Percentiles rank a stretch among this genome's conserved stretches.
Conservation (phyloP, 768 basidiomycete genomes). For the Suillus fuscotomentosus region DNA sequence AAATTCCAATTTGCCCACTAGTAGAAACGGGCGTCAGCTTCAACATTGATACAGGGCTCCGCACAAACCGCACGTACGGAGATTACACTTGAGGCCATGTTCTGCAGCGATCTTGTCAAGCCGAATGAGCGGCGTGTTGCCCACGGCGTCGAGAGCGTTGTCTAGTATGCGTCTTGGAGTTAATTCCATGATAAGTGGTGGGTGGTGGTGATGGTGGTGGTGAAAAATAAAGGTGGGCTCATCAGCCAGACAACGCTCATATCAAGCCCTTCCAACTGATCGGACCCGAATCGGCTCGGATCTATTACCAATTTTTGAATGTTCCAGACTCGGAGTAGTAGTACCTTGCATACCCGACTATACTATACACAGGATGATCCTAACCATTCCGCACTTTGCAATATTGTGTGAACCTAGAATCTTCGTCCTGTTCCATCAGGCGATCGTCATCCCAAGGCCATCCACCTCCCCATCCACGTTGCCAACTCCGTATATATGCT, state of each 20-base stretch:
- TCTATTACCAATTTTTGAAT: constrained; percentile 8
- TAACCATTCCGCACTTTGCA: too few relatives aligned
- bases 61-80: constrained; percentile 55
- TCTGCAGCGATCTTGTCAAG: constrained; percentile 74
- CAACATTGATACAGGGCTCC: background rate
- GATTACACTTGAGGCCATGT: constrained; percentile 83
- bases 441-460: constrained; percentile 42
- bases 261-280: constrained; percentile 3
- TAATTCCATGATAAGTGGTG: constrained; percentile 25
- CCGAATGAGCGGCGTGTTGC: constrained; percentile 87
- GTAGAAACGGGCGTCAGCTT: background rate
- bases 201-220: background rate
- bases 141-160: constrained; percentile 81
- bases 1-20: constrained; percentile 92
- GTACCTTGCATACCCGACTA: too few relatives aligned
- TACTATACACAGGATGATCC: background rate
- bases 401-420: too few relatives aligned
- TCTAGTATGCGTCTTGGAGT: constrained; percentile 55
- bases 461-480: constrained; percentile 62
- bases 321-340: background rate
- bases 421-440: background rate
- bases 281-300: constrained; percentile 12
- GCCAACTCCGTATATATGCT: constrained; percentile 67
- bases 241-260: background rate
- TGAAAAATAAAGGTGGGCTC: constrained; percentile 1